phyloP scores from a whole-genome alignment of 2,329 filamentous ascomycete species.

The Teratosphaeria destructans region DNA sequence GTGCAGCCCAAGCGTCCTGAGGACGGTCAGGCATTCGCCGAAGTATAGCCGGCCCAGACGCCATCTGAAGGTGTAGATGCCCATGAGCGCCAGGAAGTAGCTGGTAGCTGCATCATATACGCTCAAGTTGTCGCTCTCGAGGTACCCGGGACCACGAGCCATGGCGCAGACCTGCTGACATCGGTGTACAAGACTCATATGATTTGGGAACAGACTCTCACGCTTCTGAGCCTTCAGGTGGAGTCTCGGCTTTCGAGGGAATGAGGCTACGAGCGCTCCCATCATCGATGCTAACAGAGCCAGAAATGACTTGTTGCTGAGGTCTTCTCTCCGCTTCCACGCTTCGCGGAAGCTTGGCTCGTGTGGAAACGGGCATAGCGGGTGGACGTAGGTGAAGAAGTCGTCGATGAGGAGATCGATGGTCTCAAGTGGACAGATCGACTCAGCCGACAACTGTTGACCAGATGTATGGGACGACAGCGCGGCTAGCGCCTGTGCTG shows the following conservation, averaged over 20 bases:
- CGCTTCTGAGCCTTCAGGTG: slow-evolving; percentile 59
- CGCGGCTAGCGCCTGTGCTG: slow-evolving; percentile 42
- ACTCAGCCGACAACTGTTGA: slow-evolving; percentile 47
- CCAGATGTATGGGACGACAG: slow-evolving; percentile 36
- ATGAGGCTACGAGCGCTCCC: slow-evolving; percentile 61
- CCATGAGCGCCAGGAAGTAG: slow-evolving; percentile 61
- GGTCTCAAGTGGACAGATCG: slow-evolving; percentile 59
- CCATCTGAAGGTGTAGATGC: slow-evolving; percentile 58
- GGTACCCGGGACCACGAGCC: slow-evolving; percentile 50
- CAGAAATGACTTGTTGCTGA: slow-evolving; percentile 55
- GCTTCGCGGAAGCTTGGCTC: slow-evolving; percentile 65
- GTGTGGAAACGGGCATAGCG: slow-evolving; percentile 66
- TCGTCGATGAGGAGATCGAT: slow-evolving; percentile 64
- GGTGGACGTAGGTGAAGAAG: slow-evolving; percentile 75
- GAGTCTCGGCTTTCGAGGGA: slow-evolving; percentile 59
- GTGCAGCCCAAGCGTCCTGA: slow-evolving; percentile 56
- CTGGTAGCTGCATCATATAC: slow-evolving; percentile 60
- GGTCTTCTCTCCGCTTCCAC: slow-evolving; percentile 57
- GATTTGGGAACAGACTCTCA: slow-evolving; percentile 56
- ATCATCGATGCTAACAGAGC: slow-evolving; percentile 67
- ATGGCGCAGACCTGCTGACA: slow-evolving; percentile 60
- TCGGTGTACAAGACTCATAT: slow-evolving; percentile 58
- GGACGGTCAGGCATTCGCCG: slow-evolving; percentile 59
- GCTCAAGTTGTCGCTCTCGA: slow-evolving; percentile 44
- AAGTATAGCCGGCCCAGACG: slow-evolving; percentile 60